These are phyloP conservation scores for Aureobasidium sp. DNA, from an alignment of 2,329 filamentous ascomycete species.

Conservation along the genomic window DNA sequence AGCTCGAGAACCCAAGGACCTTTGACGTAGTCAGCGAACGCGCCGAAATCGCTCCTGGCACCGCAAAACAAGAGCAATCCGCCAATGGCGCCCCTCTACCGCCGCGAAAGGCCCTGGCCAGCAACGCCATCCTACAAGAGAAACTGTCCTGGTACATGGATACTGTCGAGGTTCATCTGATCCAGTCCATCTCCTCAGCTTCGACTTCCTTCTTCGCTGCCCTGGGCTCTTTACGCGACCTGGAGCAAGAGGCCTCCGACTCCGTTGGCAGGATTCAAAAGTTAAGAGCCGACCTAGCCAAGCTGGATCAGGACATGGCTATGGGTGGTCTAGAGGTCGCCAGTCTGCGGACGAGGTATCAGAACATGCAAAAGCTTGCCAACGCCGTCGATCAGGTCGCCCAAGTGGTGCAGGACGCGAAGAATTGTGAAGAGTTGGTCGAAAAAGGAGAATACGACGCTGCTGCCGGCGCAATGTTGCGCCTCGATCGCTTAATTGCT, in stretches of 20 bases:
- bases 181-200: slow-evolving; percentile 90
- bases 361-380: slow-evolving; percentile 76
- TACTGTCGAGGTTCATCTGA: slow-evolving; percentile 93
- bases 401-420: slow-evolving; percentile 66
- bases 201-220: slow-evolving; percentile 96
- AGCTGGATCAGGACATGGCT: slow-evolving; percentile 80
- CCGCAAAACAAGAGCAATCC: slow-evolving; percentile 41
- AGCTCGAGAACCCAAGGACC: slow-evolving; percentile 87
- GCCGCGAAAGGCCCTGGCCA: slow-evolving; percentile 76
- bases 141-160: slow-evolving; percentile 99
- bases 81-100: slow-evolving; percentile 46
- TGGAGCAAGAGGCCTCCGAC: slow-evolving; percentile 86
- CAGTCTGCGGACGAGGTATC: slow-evolving; percentile 68
- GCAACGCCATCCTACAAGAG: slow-evolving; percentile 94
- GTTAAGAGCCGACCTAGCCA: slow-evolving; percentile 68
- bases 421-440: slow-evolving; percentile 69
- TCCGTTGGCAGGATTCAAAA: slow-evolving; percentile 81
- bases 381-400: slow-evolving; percentile 77
- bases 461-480: slow-evolving; percentile 69
- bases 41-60: slow-evolving; percentile 79
- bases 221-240: slow-evolving; percentile 77
- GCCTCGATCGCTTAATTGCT: slow-evolving; percentile 69
- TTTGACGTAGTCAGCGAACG: slow-evolving; percentile 96
- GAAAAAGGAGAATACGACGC: slow-evolving; percentile 76
- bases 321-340: slow-evolving; percentile 77